These are phyloP conservation scores for Corynascus novoguineensis DNA, from an alignment of 495 filamentous ascomycete species.

Conservation along the genomic window DNA sequence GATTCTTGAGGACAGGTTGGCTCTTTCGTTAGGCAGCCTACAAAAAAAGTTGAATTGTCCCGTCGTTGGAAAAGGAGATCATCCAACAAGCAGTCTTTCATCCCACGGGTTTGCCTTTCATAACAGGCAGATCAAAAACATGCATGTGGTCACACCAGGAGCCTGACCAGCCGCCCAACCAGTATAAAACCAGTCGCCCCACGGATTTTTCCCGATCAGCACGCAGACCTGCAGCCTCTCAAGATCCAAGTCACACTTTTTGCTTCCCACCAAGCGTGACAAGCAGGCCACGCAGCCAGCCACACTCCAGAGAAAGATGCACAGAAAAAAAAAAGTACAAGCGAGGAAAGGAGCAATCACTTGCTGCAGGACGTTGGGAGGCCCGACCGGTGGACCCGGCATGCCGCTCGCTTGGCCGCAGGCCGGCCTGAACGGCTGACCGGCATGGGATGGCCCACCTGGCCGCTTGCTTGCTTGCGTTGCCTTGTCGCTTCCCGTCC, in stretches of 20 bases:
- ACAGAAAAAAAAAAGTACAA: not conserved
- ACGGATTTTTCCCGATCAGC: slow-evolving; percentile 8
- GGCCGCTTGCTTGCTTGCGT: not conserved
- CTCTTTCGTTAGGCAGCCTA: not conserved
- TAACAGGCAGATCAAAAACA: not conserved
- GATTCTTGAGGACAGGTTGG: not conserved
- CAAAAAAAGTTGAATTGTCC: not conserved
- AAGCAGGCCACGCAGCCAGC: not conserved
- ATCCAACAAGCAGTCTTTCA: not conserved
- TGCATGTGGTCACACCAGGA: not conserved
- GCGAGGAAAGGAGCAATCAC: slow-evolving; percentile 5
- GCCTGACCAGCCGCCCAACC: slow-evolving; percentile 15
- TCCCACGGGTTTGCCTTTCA: not conserved
- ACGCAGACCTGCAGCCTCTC: slow-evolving; percentile 15
- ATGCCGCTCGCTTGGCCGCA: not conserved
- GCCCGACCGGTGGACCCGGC: slow-evolving; percentile 2
- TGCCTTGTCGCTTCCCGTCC: not conserved
- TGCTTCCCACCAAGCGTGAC: not conserved
- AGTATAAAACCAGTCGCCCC: no score
- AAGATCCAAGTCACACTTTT: slow-evolving; percentile 6
- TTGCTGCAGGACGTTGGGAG: not conserved
- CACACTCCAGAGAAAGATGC: not conserved
- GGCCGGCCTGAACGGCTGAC: slow-evolving; percentile 10
- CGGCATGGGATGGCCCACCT: slow-evolving; percentile 4
- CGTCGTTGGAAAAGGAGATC: not conserved